These are phyloP conservation scores for Tulasnella sp. DNA, from an alignment of 768 basidiomycete genomes.

Conservation along the genomic window DNA sequence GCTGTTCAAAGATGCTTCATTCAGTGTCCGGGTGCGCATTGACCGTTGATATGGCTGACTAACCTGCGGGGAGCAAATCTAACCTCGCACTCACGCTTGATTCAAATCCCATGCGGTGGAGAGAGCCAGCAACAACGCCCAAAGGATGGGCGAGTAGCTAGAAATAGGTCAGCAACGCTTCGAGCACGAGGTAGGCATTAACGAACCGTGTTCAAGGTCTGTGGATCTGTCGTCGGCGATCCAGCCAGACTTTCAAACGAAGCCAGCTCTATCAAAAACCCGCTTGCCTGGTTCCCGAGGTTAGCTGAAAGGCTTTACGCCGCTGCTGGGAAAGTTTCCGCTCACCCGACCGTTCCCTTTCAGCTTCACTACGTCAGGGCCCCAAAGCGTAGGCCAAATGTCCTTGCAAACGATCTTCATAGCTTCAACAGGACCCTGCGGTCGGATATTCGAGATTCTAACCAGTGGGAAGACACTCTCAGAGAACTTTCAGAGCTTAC, in stretches of 20 bases:
- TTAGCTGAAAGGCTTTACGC: not conserved
- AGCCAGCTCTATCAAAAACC: not conserved
- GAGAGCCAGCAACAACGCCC: not conserved
- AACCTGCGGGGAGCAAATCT: not conserved
- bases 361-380: not conserved
- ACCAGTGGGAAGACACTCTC: not conserved
- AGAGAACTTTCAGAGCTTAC: not conserved
- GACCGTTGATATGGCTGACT: not conserved
- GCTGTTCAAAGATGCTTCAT: not conserved
- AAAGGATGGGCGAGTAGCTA: not conserved
- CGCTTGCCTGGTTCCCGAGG: not conserved
- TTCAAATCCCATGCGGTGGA: not conserved
- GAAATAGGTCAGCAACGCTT: not conserved
- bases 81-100: not conserved
- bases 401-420: not conserved
- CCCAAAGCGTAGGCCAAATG: not conserved
- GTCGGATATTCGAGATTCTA: not conserved
- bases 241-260: not conserved
- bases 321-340: not conserved
- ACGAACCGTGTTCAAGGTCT: not conserved
- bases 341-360: not conserved
- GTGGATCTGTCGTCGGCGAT: not conserved
- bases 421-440: not conserved
- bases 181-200: not conserved
- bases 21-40: no score